Evolutionary conservation across 1,139 yeast genomes (phyloP).

Genomic region (Taiozyma sp.): DNA sequence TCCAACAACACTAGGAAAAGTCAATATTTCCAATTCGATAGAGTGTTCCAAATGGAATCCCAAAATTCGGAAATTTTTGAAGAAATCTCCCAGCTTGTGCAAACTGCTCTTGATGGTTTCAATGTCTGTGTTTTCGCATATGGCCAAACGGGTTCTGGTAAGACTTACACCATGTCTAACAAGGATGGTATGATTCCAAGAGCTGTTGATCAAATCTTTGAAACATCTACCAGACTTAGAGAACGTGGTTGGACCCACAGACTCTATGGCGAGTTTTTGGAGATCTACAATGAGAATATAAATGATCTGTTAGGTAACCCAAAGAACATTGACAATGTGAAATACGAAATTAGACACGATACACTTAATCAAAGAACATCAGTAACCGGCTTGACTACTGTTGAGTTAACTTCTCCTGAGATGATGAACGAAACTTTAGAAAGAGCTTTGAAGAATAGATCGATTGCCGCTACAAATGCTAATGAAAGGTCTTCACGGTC

Average conservation of each 20-base stretch:
- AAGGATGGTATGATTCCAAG: slow-evolving; percentile 79
- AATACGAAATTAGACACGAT: slow-evolving; percentile 76
- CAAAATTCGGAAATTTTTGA: slow-evolving; percentile 66
- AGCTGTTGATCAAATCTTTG: slow-evolving; percentile 70
- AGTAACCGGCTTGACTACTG: slow-evolving; percentile 55
- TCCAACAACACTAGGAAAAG: slow-evolving; percentile 3
- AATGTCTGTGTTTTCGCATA: slow-evolving; percentile 95
- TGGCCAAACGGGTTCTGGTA: slow-evolving; percentile 98
- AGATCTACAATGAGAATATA: slow-evolving; percentile 82
- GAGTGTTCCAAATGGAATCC: slow-evolving; percentile 55
- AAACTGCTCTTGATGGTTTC: slow-evolving; percentile 85
- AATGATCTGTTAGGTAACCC: slow-evolving; percentile 53
- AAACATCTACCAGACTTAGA: slow-evolving; percentile 45
- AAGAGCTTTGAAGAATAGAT: slow-evolving; percentile 56
- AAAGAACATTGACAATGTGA: slow-evolving; percentile 27
- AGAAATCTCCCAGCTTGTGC: slow-evolving; percentile 84
- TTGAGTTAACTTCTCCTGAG: slow-evolving; percentile 41
- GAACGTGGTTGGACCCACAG: slow-evolving; percentile 60
- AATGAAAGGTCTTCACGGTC: slow-evolving; percentile 78
- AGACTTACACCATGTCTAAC: slow-evolving; percentile 86
- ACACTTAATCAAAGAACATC: slow-evolving; percentile 45
- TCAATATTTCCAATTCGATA: slow-evolving; percentile 66
- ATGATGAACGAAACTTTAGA: slow-evolving; percentile 49
- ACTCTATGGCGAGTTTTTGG: slow-evolving; percentile 75
- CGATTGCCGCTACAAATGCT: slow-evolving; percentile 79